Conservation (phyloP, 257 asterid species). For the Petrea volubilis region DNA sequence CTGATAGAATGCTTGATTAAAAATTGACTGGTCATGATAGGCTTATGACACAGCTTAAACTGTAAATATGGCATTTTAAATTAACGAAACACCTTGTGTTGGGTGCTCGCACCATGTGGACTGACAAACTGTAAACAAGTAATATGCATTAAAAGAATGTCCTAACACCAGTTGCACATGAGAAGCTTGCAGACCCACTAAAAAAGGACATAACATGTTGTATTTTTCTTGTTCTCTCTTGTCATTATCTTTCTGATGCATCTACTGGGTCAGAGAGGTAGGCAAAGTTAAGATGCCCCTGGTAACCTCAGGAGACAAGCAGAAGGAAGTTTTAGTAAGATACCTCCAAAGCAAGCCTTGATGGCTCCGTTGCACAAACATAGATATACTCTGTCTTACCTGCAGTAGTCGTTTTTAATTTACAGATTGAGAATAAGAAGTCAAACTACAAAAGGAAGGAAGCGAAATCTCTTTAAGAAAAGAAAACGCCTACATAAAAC, state of each 20-base stretch:
- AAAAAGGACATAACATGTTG: too few species aligned
- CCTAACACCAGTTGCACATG: neutral
- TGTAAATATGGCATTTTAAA: neutral
- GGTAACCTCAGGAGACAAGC: constrained; percentile 5
- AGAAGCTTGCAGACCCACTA: constrained; percentile 13
- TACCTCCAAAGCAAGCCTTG: constrained; percentile 85
- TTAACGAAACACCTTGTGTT: neutral
- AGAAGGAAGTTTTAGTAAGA: constrained; percentile 4
- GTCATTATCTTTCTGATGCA: too few species aligned
- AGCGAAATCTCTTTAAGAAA: constrained; percentile 15
- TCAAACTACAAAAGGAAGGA: neutral
- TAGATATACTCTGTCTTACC: constrained; percentile 87
- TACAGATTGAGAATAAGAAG: neutral
- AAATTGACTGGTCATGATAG: neutral
- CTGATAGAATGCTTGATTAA: neutral
- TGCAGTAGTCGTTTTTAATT: constrained; percentile 34
- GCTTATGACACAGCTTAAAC: constrained; percentile 5
- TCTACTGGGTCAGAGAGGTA: too few species aligned
- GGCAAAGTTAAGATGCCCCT: constrained; percentile 8
- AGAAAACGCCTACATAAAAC: constrained; percentile 12
- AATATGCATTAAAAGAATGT: constrained; percentile 9
- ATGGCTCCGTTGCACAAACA: constrained; percentile 67
- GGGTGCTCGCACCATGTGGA: neutral
- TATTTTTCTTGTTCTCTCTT: too few species aligned
- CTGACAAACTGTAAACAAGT: neutral